Evolutionary conservation across 2,329 filamentous ascomycete species (phyloP).

Genomic region (Colletotrichum gigasporum): DNA sequence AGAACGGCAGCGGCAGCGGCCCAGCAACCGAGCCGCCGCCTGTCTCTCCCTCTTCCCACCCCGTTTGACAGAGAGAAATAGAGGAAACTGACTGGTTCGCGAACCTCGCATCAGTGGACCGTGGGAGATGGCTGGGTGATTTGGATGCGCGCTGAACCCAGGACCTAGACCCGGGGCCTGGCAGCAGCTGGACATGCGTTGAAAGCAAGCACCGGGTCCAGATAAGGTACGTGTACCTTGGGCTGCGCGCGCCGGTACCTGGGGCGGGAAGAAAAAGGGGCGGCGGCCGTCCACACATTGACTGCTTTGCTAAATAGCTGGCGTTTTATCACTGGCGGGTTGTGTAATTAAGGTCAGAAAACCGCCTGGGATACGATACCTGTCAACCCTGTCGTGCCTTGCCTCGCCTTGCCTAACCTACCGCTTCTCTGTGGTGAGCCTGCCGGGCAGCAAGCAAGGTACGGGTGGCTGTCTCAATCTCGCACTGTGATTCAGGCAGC

Average conservation of each 20-base stretch:
- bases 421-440: too few relatives aligned
- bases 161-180: slow-evolving; percentile 8
- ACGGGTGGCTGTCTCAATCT: background rate
- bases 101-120: background rate
- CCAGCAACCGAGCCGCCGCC: too few relatives aligned
- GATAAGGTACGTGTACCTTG: slow-evolving; percentile 11
- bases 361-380: background rate
- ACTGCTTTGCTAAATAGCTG: too few relatives aligned
- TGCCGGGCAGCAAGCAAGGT: too few relatives aligned
- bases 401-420: background rate
- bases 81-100: background rate
- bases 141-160: slow-evolving; percentile 29
- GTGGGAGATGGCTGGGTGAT: slow-evolving; percentile 28
- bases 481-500: slow-evolving; percentile 7
- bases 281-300: background rate
- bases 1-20: too few relatives aligned
- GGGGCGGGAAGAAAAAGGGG: slow-evolving; percentile 3
- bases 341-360: slow-evolving; percentile 18
- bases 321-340: slow-evolving; percentile 4
- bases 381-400: background rate
- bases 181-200: too few relatives aligned
- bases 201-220: too few relatives aligned
- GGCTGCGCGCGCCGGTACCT: too few relatives aligned
- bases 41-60: background rate
- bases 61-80: too few relatives aligned